Conservation (phyloP, 768 basidiomycete species). For the Coprinopsis sp. region DNA sequence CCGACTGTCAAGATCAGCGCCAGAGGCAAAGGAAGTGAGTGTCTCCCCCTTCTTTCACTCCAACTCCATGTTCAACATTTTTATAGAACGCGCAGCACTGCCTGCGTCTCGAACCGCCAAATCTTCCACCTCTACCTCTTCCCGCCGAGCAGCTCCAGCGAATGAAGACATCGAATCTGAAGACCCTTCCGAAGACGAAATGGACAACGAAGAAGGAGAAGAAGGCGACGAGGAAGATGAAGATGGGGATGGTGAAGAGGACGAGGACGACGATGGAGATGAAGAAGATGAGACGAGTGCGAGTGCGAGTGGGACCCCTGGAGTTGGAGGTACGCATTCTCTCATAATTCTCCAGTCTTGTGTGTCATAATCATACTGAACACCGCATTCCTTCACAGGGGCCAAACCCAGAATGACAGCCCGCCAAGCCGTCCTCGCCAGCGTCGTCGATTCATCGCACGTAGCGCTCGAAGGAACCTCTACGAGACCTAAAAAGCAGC, state of each 20-base stretch:
- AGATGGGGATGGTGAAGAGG: conserved; percentile 2
- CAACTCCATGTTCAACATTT: no score
- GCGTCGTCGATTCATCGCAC: conserved; percentile 63
- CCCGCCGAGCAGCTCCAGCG: conserved; percentile 33
- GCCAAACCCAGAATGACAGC: no score
- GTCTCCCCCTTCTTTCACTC: no score
- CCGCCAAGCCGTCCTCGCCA: conserved; percentile 68
- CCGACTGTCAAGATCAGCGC: no score
- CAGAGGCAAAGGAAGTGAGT: no score
- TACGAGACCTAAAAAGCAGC: conserved; percentile 44
- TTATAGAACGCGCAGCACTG: no score
- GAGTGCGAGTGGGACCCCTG: conserved; percentile 17
- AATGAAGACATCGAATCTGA: conserved; percentile 27
- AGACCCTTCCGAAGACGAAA: conserved; percentile 29
- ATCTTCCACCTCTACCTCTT: conserved; percentile 36
- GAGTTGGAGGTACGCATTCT: no score
- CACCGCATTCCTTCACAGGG: no score
- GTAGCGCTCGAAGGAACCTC: conserved; percentile 51
- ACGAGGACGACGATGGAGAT: conserved; percentile 5
- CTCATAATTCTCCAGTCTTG: no score
- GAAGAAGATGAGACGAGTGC: conserved; percentile 18
- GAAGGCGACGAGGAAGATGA: conserved; percentile 40
- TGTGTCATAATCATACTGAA: no score
- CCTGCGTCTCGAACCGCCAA: no score
- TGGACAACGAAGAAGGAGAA: conserved; percentile 24